These are phyloP conservation scores for Pythium sukuiense DNA, from an alignment of 352 stramenopile species.

Conservation along the genomic window DNA sequence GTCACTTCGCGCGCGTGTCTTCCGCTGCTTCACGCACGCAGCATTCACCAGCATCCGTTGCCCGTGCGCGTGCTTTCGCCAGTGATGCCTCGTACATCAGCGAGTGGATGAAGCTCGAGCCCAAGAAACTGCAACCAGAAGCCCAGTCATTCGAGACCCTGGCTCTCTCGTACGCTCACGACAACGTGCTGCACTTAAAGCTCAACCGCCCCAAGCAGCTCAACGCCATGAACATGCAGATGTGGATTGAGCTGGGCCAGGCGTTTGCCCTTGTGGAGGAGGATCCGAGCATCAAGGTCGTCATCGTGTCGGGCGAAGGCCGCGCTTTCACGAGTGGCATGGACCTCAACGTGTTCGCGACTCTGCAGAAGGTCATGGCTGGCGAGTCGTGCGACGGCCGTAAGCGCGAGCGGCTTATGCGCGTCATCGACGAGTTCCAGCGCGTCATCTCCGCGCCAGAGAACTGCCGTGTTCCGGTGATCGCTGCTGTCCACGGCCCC, in stretches of 20 bases:
- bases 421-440: conserved; percentile 84
- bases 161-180: conserved; percentile 35
- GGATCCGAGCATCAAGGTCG: conserved; percentile 65
- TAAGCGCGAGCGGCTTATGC: conserved; percentile 80
- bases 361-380: conserved; percentile 65
- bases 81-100: conserved; percentile 51
- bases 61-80: conserved; percentile 20
- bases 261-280: conserved; percentile 69
- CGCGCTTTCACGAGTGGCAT: conserved; percentile 87
- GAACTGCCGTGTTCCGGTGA: conserved; percentile 80
- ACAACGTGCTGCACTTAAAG: conserved; percentile 73
- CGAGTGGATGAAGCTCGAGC: conserved; percentile 54
- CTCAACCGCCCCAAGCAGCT: conserved; percentile 81
- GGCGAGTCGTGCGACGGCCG: conserved; percentile 71
- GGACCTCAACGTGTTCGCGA: conserved; percentile 85
- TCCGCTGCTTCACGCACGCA: not conserved
- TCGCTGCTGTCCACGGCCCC: conserved; percentile 74
- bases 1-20: conserved; percentile 12
- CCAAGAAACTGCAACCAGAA: conserved; percentile 38
- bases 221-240: conserved; percentile 90
- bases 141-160: conserved; percentile 60
- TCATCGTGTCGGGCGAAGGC: conserved; percentile 81
- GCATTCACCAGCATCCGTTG: not conserved
- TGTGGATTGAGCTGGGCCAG: conserved; percentile 80
- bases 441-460: conserved; percentile 82